These are phyloP conservation scores for Brassica balearica DNA, from an alignment of 441 rosid species.

Conservation along the genomic window DNA sequence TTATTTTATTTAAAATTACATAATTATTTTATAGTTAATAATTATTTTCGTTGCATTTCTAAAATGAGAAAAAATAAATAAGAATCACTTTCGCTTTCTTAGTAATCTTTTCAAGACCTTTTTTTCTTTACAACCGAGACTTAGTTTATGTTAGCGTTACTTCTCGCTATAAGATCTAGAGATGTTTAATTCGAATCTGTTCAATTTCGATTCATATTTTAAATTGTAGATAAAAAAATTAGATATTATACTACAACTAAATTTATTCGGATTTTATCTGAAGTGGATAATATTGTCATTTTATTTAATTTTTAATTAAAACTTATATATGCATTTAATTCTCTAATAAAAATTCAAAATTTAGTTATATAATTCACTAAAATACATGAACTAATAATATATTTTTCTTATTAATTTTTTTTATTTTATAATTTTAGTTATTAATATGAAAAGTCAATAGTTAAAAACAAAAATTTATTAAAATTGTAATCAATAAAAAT, in stretches of 20 bases:
- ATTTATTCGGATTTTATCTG: background rate
- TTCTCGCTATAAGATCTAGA: background rate
- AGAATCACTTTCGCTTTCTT: background rate
- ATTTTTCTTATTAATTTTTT: background rate
- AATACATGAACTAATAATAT: conserved; percentile 1
- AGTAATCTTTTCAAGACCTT: background rate
- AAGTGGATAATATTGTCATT: background rate
- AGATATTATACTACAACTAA: background rate
- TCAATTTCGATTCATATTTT: background rate
- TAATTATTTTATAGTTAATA: background rate
- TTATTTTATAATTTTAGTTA: background rate
- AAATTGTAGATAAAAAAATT: background rate
- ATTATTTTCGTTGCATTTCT: background rate
- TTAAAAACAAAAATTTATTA: background rate
- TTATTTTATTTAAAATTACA: background rate
- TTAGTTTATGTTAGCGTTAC: background rate
- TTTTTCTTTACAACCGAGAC: background rate
- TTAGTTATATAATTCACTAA: background rate
- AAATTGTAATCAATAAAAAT: background rate
- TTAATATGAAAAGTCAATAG: background rate
- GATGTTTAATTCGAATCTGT: background rate
- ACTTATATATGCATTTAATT: background rate
- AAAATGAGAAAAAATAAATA: background rate
- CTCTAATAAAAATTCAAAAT: background rate
- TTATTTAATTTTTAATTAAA: background rate